Evolutionary conservation across 2,329 filamentous ascomycete genomes (phyloP), one percentile per base, ranked within the genome.

Genomic region (Nemania sp.): DNA sequence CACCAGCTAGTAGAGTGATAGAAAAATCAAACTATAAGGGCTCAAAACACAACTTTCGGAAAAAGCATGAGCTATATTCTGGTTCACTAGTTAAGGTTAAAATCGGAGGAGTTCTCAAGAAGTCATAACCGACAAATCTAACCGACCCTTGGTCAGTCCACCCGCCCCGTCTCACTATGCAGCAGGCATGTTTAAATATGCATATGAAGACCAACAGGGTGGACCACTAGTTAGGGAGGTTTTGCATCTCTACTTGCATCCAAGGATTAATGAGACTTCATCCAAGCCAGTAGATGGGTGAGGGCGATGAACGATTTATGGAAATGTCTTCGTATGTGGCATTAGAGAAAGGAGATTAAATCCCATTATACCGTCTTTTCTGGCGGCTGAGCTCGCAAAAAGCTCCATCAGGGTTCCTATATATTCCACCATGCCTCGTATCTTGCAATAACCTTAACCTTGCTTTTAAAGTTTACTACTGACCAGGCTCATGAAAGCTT

Each of bases 401-500:
- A 51, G 56, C 56, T 51, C 56, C 27, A 38, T 59, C 13, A 51
- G 56, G 43, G 56, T 51, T 53, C 61, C 54, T 59, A 64, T 64
- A 59, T 64, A 64, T 64, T 64, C 62, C 62, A 64, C 62, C 54
- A 59, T 64, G 62, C 55, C 54, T 64, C 62, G 55, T 65, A 65
- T 65, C 62, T 60, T 65, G 56, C 62, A 66, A 57, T 66, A 66
- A 54, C 64, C 58, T 66, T 8, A 59, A 58, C 47, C 64, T 62
- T 59, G 47, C 55, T 62, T 67, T 67, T 62, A 58, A 67, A 62
- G 59, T 67, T 62, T 67, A 67, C 59, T 67, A 62, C 64, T 62
- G 59, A 62, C 59, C 47, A 62, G 47, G 26, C 62, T 62, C 47
- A 62, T 67, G 45, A 62, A 67, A 67, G 64, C 53, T 67, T 67